Evolutionary conservation across 805 yeast species (phyloP), one percentile per base, ranked within the genome.

Genomic region (Geotrichum ghanense): DNA sequence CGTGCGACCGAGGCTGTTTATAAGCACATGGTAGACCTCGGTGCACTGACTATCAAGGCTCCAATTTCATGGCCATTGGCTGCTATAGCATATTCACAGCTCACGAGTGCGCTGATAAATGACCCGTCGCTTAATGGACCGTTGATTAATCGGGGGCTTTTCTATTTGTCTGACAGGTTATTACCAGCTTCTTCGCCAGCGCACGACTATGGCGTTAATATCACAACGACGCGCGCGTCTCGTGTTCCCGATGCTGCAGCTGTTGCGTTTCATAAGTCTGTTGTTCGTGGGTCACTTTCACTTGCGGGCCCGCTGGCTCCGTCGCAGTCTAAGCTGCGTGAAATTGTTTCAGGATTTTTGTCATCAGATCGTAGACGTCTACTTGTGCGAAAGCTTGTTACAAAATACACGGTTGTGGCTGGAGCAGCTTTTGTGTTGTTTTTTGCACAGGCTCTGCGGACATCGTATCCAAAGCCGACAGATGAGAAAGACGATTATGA

Each of bases 81-180:
- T 54, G 71, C 72, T 3, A 46, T 65, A n/a, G 67, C 72, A 14
- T 56, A 62, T 48, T 56, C 64, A 14, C 70, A 68, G 56, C 61
- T 68, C 42, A 59, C 68, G 46, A 55, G 64, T 49, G 48, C 64
- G 3, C 60, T 62, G 42, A 50, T 65, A 25, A 53, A 56, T 46
- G 57, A 64, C 44, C 66, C 64, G 3, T 68, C 64, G 16, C 12
- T n/a, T n/a, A 31, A 31, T 12, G 37, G 37, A 31, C 12, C 37
- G 5, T 31, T 19, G 6, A 31, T 31, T 5, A 31, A 31, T 31
- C 37, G 37, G 5, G 16, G 12, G 37, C 16, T 31, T 12, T 31
- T n/a, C 37, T 31, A 31, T n/a, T n/a, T 65, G 35, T 53, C 64
- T 21, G 57, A 59, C 17, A 56, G 56, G 5, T 63, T 61, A 46